Percentiles rank a stretch among this genome's conserved stretches.
phyloP scores from a whole-genome alignment of 768 basidiomycete species.

The Sistotremastrum niveocremeum region DNA sequence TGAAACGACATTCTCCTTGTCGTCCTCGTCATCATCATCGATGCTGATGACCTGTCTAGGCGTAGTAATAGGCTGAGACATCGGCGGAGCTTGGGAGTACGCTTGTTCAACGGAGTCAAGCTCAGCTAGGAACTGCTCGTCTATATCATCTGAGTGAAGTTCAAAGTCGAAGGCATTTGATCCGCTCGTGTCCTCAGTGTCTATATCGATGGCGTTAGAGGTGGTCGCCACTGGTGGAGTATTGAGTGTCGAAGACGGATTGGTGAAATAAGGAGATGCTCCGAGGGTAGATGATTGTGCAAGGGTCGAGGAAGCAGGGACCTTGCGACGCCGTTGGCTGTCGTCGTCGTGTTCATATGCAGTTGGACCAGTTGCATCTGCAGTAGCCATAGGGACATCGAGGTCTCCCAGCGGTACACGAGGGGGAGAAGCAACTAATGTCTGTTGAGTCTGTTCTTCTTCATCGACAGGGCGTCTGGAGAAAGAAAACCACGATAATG shows the following conservation, averaged over 20 bases:
- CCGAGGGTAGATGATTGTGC: conserved; percentile 7
- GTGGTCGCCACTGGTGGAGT: conserved; percentile 12
- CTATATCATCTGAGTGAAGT: conserved; percentile 11
- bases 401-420: conserved; percentile 3
- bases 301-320: conserved; percentile 10
- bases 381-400: neutral
- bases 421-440: neutral
- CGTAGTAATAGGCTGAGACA: conserved; percentile 7
- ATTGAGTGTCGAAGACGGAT: conserved; percentile 6
- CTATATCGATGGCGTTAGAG: conserved; percentile 20
- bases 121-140: conserved; percentile 28
- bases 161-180: too few species aligned
- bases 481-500: too few species aligned
- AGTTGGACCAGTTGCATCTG: conserved; percentile 9
- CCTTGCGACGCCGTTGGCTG: conserved; percentile 12
- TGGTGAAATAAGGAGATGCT: neutral
- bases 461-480: too few species aligned
- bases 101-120: conserved; percentile 20
- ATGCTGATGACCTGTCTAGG: conserved; percentile 26
- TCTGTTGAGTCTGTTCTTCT: too few species aligned
- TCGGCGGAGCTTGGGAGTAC: conserved; percentile 10
- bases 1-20: conserved; percentile 51
- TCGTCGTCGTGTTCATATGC: conserved; percentile 13
- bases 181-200: too few species aligned
- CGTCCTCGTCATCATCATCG: conserved; percentile 35